Evolutionary conservation across 2,329 filamentous ascomycete genomes (phyloP).

Genomic region (Colletotrichum sp.): DNA sequence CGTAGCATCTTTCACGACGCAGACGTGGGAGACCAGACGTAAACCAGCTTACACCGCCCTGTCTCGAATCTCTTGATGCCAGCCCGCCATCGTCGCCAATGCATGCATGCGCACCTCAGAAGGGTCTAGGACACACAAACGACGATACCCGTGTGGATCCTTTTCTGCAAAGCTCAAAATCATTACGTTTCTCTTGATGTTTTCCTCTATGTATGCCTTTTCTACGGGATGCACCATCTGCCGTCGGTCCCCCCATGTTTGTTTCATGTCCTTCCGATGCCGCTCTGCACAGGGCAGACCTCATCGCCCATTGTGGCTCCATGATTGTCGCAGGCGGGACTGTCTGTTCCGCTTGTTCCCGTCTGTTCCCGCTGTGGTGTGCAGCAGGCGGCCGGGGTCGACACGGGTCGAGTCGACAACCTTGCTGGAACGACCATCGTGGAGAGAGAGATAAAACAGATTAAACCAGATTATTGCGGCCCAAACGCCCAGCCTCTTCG

Average conservation of each 20-base stretch:
- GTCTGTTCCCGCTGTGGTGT: not conserved
- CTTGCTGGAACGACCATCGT: not conserved
- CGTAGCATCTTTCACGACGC: not conserved
- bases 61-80: not conserved
- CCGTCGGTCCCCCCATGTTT: not conserved
- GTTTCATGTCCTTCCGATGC: conserved; percentile 1
- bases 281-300: not conserved
- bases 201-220: not conserved
- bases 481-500: not conserved
- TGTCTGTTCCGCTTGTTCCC: not conserved
- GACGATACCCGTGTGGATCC: not conserved
- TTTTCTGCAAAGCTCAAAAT: not conserved
- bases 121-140: not conserved
- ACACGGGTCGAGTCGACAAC: not conserved
- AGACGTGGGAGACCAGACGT: not conserved
- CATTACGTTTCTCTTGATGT: not conserved
- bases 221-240: not conserved
- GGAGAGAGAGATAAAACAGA: not conserved
- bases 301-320: not conserved
- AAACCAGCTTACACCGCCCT: not conserved
- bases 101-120: not conserved
- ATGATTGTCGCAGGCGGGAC: not conserved
- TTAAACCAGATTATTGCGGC: not conserved
- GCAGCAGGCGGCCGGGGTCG: not conserved
- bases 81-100: not conserved